Conservation (phyloP, 495 filamentous ascomycete genomes). For the Clohesyomyces aquaticus region DNA sequence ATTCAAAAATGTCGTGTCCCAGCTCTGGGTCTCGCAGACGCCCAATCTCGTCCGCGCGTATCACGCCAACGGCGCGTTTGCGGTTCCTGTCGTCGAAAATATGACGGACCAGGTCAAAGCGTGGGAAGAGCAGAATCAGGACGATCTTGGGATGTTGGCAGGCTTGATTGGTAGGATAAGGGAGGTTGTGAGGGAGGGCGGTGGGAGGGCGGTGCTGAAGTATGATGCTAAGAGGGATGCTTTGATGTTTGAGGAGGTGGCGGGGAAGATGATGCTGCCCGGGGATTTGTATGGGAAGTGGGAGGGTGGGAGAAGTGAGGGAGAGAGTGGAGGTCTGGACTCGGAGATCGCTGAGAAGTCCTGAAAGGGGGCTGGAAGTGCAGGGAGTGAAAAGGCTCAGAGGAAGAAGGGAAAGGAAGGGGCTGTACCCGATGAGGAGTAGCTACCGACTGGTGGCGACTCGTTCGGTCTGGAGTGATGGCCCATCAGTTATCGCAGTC, state of each 20-base stretch:
- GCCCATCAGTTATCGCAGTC: too few species aligned
- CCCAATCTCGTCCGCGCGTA: slow-evolving; percentile 56
- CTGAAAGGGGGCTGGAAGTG: too few species aligned
- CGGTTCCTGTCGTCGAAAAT: slow-evolving; percentile 48
- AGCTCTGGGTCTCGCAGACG: slow-evolving; percentile 58
- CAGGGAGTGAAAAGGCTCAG: too few species aligned
- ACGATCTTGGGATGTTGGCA: slow-evolving; percentile 45
- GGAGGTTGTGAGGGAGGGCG: slow-evolving; percentile 40
- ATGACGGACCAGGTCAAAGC: slow-evolving; percentile 43
- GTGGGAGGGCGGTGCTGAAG: slow-evolving; percentile 44
- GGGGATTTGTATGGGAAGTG: slow-evolving; percentile 48
- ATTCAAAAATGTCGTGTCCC: slow-evolving; percentile 49
- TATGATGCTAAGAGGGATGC: slow-evolving; percentile 45
- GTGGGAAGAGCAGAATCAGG: slow-evolving; percentile 51
- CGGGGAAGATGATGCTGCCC: slow-evolving; percentile 46
- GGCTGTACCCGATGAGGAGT: too few species aligned
- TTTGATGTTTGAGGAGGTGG: slow-evolving; percentile 41
- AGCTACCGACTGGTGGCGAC: too few species aligned
- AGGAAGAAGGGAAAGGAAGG: too few species aligned
- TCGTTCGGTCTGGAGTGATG: too few species aligned
- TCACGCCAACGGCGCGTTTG: slow-evolving; percentile 51
- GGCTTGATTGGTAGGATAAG: slow-evolving; percentile 49
- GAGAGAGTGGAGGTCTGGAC: too few species aligned
- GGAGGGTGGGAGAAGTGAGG: slow-evolving; percentile 28
- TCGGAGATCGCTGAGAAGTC: too few species aligned